A percentile compares a stretch with the other conserved stretches of the same genome.
These are phyloP conservation scores for Quercus tomentella DNA, from an alignment of 331 rosid genomes.

Conservation along the genomic window DNA sequence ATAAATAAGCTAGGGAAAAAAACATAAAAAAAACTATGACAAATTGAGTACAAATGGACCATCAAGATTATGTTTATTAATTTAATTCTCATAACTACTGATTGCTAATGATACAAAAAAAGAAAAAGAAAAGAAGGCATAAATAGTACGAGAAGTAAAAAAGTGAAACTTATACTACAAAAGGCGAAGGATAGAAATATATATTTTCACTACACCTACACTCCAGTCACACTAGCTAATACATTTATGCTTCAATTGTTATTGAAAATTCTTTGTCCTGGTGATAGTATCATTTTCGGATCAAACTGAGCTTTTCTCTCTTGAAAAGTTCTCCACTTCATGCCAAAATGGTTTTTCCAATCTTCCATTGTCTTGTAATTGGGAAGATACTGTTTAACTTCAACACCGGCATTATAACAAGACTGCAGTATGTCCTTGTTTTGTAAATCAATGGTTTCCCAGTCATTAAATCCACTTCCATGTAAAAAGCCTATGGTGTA, in stretches of 20 bases:
- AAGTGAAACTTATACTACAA: no score
- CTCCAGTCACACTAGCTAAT: background rate
- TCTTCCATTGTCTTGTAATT: slow-evolving; percentile 43
- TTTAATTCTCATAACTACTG: no score
- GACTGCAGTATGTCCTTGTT: slow-evolving; percentile 61
- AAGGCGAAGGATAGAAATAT: no score
- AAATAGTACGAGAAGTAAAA: background rate
- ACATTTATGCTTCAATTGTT: background rate
- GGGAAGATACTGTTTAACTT: slow-evolving; percentile 71
- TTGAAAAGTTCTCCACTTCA: slow-evolving; percentile 59
- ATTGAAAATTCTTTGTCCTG: slow-evolving; percentile 75
- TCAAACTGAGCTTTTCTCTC: slow-evolving; percentile 64
- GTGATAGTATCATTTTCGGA: slow-evolving; percentile 75
- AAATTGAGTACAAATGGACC: background rate
- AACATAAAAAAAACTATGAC: no score
- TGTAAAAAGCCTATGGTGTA: slow-evolving; percentile 78
- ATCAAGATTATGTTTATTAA: background rate
- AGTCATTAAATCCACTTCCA: slow-evolving; percentile 64
- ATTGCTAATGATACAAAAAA: background rate
- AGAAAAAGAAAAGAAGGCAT: background rate
- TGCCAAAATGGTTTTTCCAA: slow-evolving; percentile 78
- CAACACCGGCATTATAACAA: slow-evolving; percentile 51
- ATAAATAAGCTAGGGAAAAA: no score
- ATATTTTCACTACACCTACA: background rate
- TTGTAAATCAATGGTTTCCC: slow-evolving; percentile 61